Evolutionary conservation across 2,329 filamentous ascomycete species (phyloP), one percentile per base, ranked within the genome.

Genomic region (Clarireedia homoeocarpa): DNA sequence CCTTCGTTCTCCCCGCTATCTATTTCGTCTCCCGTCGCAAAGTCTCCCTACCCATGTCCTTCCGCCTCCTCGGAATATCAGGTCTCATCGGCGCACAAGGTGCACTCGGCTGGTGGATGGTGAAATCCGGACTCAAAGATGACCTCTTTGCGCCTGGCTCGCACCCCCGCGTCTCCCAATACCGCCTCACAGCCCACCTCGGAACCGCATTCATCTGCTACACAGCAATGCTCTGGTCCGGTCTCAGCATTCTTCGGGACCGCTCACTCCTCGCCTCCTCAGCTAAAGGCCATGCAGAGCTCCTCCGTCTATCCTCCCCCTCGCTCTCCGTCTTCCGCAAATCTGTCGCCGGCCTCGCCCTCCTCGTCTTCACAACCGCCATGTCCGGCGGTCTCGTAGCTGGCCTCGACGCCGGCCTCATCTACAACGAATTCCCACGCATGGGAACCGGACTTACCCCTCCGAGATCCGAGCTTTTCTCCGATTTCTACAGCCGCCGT

Each of bases 21-120:
- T 97, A 96, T 77, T 95, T 97, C 69, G 81, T 96, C 67, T 85
- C 86, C 20, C 84, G 87, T 45, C 83, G 87, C 62, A 83, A 83
- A 59, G 91, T 97, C 47, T 88, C 89, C 24, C 78, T 77, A 52
- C 83, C 81, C 53, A 95, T 96, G 85, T 85, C 90, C 15, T 71
- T 77, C 64, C 86, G 88, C 60, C 78, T 99, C 14, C 74, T 83
- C 42, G 92, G 91, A 12, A 97, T 99, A 61, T 89, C 89, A 45
- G 83, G 80, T 49, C 77, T 97, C 65, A 96, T 99, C 66, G 94
- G 90, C 54, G 94, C 96, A 71, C 94, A 99, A 72, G 94, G 94
- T 46, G 82, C 94, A 67, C 85, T 99, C 61, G 94, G 94, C 54
- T 99, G 94, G 94, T 99, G 94, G 91, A 99, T 99, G 94, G 94